Evolutionary conservation across 164 flowering plant genomes (phyloP).

Genomic region (Vitis rupestris): DNA sequence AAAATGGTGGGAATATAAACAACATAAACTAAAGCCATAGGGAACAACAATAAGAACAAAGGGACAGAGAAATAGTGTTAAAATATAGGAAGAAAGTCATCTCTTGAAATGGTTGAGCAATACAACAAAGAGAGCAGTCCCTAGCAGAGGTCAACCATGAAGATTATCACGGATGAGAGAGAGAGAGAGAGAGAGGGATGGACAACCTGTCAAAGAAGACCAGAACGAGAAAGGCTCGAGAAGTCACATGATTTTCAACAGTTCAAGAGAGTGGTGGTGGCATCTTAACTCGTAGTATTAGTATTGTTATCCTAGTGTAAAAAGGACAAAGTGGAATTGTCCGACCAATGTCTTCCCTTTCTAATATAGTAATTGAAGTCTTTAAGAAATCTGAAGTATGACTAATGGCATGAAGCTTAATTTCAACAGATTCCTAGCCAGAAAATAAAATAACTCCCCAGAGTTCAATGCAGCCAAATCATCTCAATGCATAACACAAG

Average conservation of each 20-base stretch:
- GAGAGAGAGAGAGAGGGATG: conserved; percentile 6
- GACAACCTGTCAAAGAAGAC: conserved; percentile 12
- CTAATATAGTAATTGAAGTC: background rate
- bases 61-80: conserved; percentile 1
- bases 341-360: conserved; percentile 12
- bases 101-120: background rate
- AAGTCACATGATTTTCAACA: conserved; percentile 18
- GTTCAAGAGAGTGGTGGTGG: conserved; percentile 3
- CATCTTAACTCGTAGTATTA: background rate
- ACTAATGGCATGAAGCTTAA: background rate
- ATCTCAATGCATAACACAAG: background rate
- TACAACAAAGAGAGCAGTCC: background rate
- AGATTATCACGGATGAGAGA: conserved; percentile 10
- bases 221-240: conserved; percentile 9
- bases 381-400: background rate
- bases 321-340: background rate
- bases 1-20: background rate
- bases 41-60: conserved; percentile 2
- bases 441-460: background rate
- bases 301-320: background rate
- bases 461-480: background rate
- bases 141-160: conserved; percentile 20
- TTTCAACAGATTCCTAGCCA: conserved; percentile 3
- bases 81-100: background rate
- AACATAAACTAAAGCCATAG: background rate